phyloP scores from a whole-genome alignment of 805 yeast species.

The Maudiozyma pseudohumilis region DNA sequence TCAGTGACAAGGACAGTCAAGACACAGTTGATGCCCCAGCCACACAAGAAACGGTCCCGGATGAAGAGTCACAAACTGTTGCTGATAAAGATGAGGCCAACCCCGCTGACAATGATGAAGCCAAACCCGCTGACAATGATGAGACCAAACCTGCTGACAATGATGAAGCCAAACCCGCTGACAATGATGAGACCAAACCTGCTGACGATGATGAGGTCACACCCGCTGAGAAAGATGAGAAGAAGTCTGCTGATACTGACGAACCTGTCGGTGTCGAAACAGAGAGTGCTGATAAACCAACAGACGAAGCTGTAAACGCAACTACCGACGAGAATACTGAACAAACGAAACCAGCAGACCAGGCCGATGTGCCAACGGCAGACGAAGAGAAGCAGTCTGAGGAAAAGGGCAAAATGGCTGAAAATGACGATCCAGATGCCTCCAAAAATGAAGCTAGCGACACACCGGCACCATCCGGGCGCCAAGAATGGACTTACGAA shows the following conservation, averaged over 20 bases:
- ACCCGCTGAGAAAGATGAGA: background rate
- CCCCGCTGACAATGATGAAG: background rate
- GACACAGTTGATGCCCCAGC: too few relatives aligned
- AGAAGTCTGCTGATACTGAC: background rate
- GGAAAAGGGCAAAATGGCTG: conserved; percentile 14
- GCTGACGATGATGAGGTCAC: background rate
- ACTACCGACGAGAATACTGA: conserved; percentile 9
- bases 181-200: conserved; percentile 3
- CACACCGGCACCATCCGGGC: background rate
- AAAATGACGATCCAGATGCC: background rate
- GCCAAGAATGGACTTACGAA: conserved; percentile 50
- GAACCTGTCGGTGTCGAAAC: background rate
- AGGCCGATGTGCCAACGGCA: too few relatives aligned
- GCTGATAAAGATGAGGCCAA: background rate
- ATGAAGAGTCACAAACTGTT: too few relatives aligned
- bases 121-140: conserved; percentile 12
- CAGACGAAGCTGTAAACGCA: background rate
- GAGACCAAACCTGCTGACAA: conserved; percentile 5
- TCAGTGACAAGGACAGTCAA: background rate
- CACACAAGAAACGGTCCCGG: too few relatives aligned
- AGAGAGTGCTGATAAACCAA: background rate
- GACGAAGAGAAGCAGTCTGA: conserved; percentile 1
- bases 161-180: background rate
- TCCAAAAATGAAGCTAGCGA: background rate
- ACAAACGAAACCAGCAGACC: conserved; percentile 5